Base-by-base conservation (phyloP, 208 protist species). In the Trypanosoma vivax region DNA sequence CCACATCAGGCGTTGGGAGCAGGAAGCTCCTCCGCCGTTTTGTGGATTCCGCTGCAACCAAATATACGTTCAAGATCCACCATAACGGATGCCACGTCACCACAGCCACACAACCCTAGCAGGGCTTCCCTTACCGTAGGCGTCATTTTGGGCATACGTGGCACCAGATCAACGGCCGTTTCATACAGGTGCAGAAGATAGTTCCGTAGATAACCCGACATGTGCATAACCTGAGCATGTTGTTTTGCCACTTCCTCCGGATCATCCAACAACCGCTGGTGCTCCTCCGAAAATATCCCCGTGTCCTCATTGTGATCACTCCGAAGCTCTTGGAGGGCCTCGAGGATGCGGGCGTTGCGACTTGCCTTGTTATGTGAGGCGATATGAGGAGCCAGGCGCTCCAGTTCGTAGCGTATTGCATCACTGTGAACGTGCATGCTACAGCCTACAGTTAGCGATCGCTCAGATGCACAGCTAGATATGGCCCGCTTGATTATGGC, bases 301-400 rank as follows among this genome's bases (percentile, higher is more conserved):
- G 76, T 50, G 50, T 86, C 70, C 5, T 23, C 56, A 16, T 48
- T 18, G 39, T 88, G 70, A 2, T 52, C 54, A 18, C 64, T 62
- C 43, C 88, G 79, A 45, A 91, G 50, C 59, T 88, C 79, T 10
- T 65, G 75, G 28, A 92, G 62, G 2, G 75, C 85, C 14, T 80
- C 67, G 19, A 92, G 62, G 14, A 89, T 65, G 49, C 61, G 50
- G 24, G 56, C 47, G 6, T 67, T 57, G 19, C 50, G 58, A 25
- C 46, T 46, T 21, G 52, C 65, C 45, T 51, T 73, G 14, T 76
- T 65, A 40, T 67, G 68, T 4, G 55, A 43, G 28, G 45, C 47
- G 47, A 92, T 76, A 10, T 59, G 41, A 23, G 78, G 72, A 48
- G 74, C 57, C 18, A 92, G 61, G 47, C 52, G 62, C 28, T 57